Evolutionary conservation across 331 rosid species (phyloP), one percentile per base, ranked within the genome.

Genomic region (Malus hybrid): DNA sequence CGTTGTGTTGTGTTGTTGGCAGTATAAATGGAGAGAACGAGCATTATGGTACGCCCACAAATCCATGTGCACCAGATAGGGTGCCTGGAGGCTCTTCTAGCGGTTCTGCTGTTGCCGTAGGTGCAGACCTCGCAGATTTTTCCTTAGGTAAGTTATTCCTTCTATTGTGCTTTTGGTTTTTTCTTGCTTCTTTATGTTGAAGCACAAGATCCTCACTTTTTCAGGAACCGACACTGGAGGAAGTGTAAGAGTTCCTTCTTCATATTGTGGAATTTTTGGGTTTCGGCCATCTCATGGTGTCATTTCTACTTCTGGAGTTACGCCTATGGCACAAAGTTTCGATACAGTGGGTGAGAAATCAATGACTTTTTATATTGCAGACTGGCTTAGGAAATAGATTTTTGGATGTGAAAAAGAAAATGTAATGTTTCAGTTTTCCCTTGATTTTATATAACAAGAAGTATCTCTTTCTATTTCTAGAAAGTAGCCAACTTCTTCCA

Each of bases 11-110:
- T 65, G 74, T 66, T 70, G 79, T 79, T 82, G 82, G 77, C 88
- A 92, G 96, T 83, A 90, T 92, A 77, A 85, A 87, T 46, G 99
- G 99, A 50, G 96, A 94, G 81, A 94, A 94, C 75, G 22, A 66
- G 71, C 99, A 94, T 78, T 90, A 87, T 82, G 99, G 97, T 56
- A 94, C 99, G 10, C 99, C 99, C 16, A 81, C 67, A 80, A 94
- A 94, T 79, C 99, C 95, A 58, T 73, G 80, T 77, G 92, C 89
- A 53, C 83, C 84, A 6, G 97, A 94, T 77, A 87, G 93, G 77
- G 87, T 92, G 55, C 99, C 99, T 11, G 99, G 97, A 80, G 99
- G 99, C 80, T 94, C 99, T 69, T 94, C 99, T 57, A 89, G 96
- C 71, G 97, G 99, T 62, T 92, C 97, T 75, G 99, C 97, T 76